A percentile compares a stretch with the other conserved stretches of the same genome.
Evolutionary conservation across 2,329 filamentous ascomycete species (phyloP).

Genomic region (Colletotrichum godetiae): DNA sequence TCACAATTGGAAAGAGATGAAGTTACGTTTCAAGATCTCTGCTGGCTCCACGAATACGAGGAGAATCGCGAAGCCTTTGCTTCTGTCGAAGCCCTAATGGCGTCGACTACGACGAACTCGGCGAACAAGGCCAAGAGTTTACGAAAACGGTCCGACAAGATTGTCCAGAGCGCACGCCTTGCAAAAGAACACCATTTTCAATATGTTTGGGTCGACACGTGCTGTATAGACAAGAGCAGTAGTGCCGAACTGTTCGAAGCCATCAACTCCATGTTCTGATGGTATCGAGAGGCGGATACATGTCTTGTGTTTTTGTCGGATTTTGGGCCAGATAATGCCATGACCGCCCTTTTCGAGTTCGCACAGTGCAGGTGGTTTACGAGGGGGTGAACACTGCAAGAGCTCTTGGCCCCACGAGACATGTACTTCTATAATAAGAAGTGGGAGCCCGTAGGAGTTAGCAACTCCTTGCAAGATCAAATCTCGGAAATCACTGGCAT

Average conservation of each 20-base stretch:
- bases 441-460: slow-evolving; percentile 37
- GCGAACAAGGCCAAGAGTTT: background rate
- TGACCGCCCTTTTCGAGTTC: too few species aligned
- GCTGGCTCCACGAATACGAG: slow-evolving; percentile 33
- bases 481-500: slow-evolving; percentile 46
- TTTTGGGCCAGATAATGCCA: slow-evolving; percentile 11
- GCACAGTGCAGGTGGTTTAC: slow-evolving; percentile 21
- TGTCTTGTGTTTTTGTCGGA: slow-evolving; percentile 48
- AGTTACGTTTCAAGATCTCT: slow-evolving; percentile 32
- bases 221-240: slow-evolving; percentile 48
- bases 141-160: slow-evolving; percentile 9
- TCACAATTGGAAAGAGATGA: slow-evolving; percentile 35
- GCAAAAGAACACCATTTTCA: slow-evolving; percentile 35
- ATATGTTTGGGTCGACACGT: slow-evolving; percentile 51
- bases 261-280: slow-evolving; percentile 42
- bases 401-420: slow-evolving; percentile 37
- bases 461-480: slow-evolving; percentile 6
- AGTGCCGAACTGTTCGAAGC: slow-evolving; percentile 46
- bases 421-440: slow-evolving; percentile 38
- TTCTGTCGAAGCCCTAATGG: background rate
- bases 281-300: slow-evolving; percentile 45
- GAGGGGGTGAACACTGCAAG: slow-evolving; percentile 17
- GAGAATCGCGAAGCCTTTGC: background rate
- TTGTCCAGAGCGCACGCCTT: slow-evolving; percentile 26
- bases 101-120: background rate